phyloP scores from a whole-genome alignment of 306 rosid species.

The Mimosa pudica region DNA sequence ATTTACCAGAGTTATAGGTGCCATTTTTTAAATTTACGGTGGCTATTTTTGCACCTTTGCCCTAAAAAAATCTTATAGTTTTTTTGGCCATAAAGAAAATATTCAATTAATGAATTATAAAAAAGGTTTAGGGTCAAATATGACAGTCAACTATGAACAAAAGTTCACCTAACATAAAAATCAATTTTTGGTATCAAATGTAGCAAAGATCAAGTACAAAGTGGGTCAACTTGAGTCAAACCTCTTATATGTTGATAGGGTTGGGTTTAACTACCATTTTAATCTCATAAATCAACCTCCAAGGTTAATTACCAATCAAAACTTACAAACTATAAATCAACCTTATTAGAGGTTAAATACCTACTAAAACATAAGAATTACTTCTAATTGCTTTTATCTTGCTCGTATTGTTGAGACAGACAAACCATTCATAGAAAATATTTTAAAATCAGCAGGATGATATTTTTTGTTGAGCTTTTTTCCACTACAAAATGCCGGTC shows the following conservation, averaged over 20 bases:
- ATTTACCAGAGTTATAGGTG: too few species aligned
- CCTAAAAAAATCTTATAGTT: too few species aligned
- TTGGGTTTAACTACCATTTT: not conserved
- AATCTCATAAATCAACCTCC: not conserved
- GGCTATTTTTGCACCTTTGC: too few species aligned
- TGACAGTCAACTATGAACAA: too few species aligned
- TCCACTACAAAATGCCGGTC: conserved; percentile 28
- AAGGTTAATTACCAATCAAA: not conserved
- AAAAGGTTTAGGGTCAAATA: too few species aligned
- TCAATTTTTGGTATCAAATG: too few species aligned
- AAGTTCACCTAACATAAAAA: too few species aligned
- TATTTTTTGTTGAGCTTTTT: conserved; percentile 1
- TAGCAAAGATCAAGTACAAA: not conserved
- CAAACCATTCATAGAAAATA: conserved; percentile 22
- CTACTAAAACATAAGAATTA: not conserved
- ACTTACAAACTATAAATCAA: not conserved
- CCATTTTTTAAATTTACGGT: too few species aligned
- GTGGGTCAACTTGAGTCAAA: not conserved
- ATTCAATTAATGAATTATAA: too few species aligned
- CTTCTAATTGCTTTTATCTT: not conserved
- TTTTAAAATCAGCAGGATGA: not conserved
- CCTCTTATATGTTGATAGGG: not conserved
- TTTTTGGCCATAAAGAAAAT: too few species aligned
- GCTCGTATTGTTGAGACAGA: conserved; percentile 15
- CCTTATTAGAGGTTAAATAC: not conserved